Percentiles rank a stretch among this genome's conserved stretches.
phyloP scores from a whole-genome alignment of 2,329 filamentous ascomycete genomes.

The Xylaria multiplex region DNA sequence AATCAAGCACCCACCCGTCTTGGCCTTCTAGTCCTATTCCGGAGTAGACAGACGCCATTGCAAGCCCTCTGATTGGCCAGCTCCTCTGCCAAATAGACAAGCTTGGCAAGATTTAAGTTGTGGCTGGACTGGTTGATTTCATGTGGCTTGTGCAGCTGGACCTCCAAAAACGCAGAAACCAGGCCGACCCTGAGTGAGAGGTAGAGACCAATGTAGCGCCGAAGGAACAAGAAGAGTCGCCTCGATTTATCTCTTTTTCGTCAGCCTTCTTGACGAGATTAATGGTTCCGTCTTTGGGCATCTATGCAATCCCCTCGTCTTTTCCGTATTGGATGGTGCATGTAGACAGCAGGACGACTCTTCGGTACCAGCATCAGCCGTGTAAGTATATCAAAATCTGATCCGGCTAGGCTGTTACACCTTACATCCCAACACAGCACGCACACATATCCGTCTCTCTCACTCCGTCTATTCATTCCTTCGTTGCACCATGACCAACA shows the following conservation, averaged over 20 bases:
- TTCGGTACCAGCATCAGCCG: neutral
- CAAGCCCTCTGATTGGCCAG: slow-evolving; percentile 43
- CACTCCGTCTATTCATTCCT: neutral
- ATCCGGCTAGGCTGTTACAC: slow-evolving; percentile 39
- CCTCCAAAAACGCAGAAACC: slow-evolving; percentile 48
- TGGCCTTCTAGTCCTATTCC: slow-evolving; percentile 37
- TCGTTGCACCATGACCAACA: neutral
- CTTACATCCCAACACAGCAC: slow-evolving; percentile 34
- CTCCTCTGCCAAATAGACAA: slow-evolving; percentile 36
- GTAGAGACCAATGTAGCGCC: slow-evolving; percentile 25
- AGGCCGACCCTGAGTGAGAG: slow-evolving; percentile 39
- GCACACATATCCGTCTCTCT: slow-evolving; percentile 5
- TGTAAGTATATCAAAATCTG: slow-evolving; percentile 35
- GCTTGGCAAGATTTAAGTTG: slow-evolving; percentile 37
- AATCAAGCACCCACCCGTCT: neutral
- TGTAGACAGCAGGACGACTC: neutral
- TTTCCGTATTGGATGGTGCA: slow-evolving; percentile 3
- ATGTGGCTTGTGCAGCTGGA: slow-evolving; percentile 44
- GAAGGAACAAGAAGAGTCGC: slow-evolving; percentile 36
- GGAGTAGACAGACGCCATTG: slow-evolving; percentile 32
- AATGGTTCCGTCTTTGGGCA: neutral
- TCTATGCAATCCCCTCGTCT: neutral
- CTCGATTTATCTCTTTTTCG: slow-evolving; percentile 11
- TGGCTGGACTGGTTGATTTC: slow-evolving; percentile 20
- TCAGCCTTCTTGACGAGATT: slow-evolving; percentile 16